Evolutionary conservation across 2,329 filamentous ascomycete species (phyloP).

Genomic region (Neonectria magnoliae): DNA sequence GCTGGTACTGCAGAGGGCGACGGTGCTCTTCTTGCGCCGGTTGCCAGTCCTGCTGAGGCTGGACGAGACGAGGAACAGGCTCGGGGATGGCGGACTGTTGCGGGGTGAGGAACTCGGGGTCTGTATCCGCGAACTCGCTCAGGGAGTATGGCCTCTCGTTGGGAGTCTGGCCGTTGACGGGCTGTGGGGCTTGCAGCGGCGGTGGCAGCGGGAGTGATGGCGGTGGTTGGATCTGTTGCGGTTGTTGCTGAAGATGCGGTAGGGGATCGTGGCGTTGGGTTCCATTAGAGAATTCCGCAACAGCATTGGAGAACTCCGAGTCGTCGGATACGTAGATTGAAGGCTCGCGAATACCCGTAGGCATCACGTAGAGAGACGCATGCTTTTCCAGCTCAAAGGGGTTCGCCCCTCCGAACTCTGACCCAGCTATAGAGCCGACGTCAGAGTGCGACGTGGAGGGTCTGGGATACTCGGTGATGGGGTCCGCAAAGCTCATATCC

Average conservation of each 20-base stretch:
- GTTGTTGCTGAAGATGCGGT: constrained; percentile 28
- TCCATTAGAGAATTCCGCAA: constrained; percentile 44
- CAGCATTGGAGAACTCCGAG: constrained; percentile 57
- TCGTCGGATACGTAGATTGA: constrained; percentile 71
- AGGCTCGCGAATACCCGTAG: constrained; percentile 59
- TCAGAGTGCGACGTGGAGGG: constrained; percentile 71
- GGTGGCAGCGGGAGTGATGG: constrained; percentile 7
- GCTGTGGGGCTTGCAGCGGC: constrained; percentile 19
- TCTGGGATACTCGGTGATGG: constrained; percentile 60
- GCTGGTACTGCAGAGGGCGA: constrained; percentile 24
- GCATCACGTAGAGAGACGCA: constrained; percentile 62
- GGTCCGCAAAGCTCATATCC: constrained; percentile 64
- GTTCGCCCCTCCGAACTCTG: constrained; percentile 64
- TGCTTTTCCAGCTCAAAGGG: constrained; percentile 73
- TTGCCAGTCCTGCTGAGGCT: constrained; percentile 33
- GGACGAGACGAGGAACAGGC: constrained; percentile 32
- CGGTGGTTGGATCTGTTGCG: constrained; percentile 24
- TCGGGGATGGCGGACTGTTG: constrained; percentile 44
- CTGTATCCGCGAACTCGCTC: constrained; percentile 54
- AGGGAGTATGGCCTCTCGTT: constrained; percentile 50
- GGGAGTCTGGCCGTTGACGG: constrained; percentile 25
- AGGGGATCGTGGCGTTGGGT: constrained; percentile 33
- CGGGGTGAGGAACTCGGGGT: constrained; percentile 50
- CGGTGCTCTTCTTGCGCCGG: constrained; percentile 28
- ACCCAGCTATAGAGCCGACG: constrained; percentile 64